phyloP scores from a whole-genome alignment of 495 filamentous ascomycete species.

The Lasiosphaeria ovina region DNA sequence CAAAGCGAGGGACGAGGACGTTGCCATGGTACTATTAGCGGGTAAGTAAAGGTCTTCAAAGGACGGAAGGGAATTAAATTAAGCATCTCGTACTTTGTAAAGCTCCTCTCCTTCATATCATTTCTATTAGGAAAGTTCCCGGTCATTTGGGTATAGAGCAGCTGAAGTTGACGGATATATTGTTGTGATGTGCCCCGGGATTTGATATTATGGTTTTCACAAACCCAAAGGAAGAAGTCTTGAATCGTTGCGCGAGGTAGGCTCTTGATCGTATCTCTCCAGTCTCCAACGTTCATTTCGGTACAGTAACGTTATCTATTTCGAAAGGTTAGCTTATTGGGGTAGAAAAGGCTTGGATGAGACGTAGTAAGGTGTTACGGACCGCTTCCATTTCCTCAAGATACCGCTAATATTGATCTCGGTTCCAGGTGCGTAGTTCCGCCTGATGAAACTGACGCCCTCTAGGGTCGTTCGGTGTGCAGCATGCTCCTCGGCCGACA shows the following conservation, averaged over 20 bases:
- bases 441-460: slow-evolving; percentile 14
- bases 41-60: slow-evolving; percentile 3
- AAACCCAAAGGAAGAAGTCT: slow-evolving; percentile 22
- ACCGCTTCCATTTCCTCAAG: slow-evolving; percentile 20
- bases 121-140: slow-evolving; percentile 23
- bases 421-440: slow-evolving; percentile 21
- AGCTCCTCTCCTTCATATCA: slow-evolving; percentile 25
- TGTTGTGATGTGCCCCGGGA: slow-evolving; percentile 8
- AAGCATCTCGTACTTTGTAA: slow-evolving; percentile 36
- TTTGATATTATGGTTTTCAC: slow-evolving; percentile 20
- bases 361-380: neutral
- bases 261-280: slow-evolving; percentile 20
- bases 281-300: slow-evolving; percentile 13
- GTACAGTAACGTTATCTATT: slow-evolving; percentile 17
- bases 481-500: slow-evolving; percentile 7
- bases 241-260: slow-evolving; percentile 18
- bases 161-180: slow-evolving; percentile 26
- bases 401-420: slow-evolving; percentile 24
- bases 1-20: slow-evolving; percentile 26
- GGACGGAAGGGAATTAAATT: no score
- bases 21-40: slow-evolving; percentile 25
- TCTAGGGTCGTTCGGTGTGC: slow-evolving; percentile 10
- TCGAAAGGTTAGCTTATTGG: neutral
- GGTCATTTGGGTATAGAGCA: slow-evolving; percentile 22
- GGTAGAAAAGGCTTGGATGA: neutral